Conservation (phyloP, 139 green algal genomes). For the Micractinium conductrix region DNA sequence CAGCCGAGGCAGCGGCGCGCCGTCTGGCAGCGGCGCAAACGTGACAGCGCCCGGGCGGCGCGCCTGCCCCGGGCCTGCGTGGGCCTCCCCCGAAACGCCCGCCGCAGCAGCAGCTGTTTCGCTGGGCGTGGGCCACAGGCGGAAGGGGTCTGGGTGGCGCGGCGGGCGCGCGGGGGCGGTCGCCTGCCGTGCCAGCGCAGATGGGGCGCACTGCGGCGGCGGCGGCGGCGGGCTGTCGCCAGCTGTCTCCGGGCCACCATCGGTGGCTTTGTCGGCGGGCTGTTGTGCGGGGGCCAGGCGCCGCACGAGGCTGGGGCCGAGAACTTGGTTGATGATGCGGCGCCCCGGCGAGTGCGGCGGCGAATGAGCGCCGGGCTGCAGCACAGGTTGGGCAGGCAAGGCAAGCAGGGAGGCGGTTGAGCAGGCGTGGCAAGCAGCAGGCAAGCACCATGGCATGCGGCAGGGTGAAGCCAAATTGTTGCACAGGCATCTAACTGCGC, state of each 20-base stretch:
- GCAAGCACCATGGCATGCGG: too few species aligned
- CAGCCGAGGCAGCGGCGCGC: neutral
- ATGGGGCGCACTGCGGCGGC: neutral
- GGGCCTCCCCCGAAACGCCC: too few species aligned
- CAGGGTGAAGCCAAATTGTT: too few species aligned
- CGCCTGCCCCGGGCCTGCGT: neutral
- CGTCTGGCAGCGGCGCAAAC: too few species aligned
- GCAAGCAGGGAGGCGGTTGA: neutral
- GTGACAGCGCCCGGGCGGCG: too few species aligned
- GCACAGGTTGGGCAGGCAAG: neutral
- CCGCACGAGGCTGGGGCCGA: slow-evolving; percentile 11
- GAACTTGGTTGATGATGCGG: neutral
- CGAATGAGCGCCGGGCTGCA: neutral
- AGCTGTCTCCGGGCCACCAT: neutral
- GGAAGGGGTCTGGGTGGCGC: slow-evolving; percentile 17
- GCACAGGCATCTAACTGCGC: too few species aligned
- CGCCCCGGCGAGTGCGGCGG: slow-evolving; percentile 3
- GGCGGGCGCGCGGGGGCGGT: too few species aligned
- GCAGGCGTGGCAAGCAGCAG: neutral
- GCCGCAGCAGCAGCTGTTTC: neutral
- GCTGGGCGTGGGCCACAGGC: neutral
- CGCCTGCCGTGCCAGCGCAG: neutral
- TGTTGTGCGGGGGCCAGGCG: neutral
- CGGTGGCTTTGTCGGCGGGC: neutral
- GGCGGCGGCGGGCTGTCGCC: neutral